Evolutionary conservation across 75 land plant genomes (phyloP).

Genomic region (Ceratopteris richardii): DNA sequence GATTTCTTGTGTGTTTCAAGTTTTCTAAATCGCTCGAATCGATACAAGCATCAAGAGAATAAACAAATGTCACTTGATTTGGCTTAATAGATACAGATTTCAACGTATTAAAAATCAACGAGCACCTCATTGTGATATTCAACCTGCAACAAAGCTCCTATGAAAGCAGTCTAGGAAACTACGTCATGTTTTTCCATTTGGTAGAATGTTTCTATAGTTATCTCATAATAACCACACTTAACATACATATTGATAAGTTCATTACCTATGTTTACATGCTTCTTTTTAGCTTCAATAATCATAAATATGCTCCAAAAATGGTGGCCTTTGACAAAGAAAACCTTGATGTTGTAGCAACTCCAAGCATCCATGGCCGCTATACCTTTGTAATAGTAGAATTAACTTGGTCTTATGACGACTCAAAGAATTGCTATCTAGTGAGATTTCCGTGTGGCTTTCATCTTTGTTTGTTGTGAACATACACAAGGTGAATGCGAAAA

Average conservation of each 20-base stretch:
- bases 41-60: constrained; percentile 22
- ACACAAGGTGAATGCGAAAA: too few species aligned
- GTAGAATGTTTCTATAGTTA: constrained; percentile 6
- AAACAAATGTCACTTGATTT: constrained; percentile 26
- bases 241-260: constrained; percentile 22
- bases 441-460: too few species aligned
- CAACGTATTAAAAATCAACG: constrained; percentile 16
- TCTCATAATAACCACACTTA: constrained; percentile 18
- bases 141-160: constrained; percentile 12
- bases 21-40: background rate
- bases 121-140: constrained; percentile 3
- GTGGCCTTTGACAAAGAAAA: too few species aligned
- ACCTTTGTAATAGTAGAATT: too few species aligned
- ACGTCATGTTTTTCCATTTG: constrained; percentile 13
- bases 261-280: constrained; percentile 7
- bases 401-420: too few species aligned
- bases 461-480: too few species aligned
- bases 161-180: constrained; percentile 30
- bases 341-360: too few species aligned
- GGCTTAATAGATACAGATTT: constrained; percentile 3
- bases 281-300: too few species aligned
- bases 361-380: too few species aligned
- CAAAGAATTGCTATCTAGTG: too few species aligned
- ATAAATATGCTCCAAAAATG: too few species aligned
- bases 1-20: constrained; percentile 13